These are phyloP conservation scores for Pseudonitzschia multiseries DNA, from an alignment of 108 stramenopile genomes.

Conservation along the genomic window DNA sequence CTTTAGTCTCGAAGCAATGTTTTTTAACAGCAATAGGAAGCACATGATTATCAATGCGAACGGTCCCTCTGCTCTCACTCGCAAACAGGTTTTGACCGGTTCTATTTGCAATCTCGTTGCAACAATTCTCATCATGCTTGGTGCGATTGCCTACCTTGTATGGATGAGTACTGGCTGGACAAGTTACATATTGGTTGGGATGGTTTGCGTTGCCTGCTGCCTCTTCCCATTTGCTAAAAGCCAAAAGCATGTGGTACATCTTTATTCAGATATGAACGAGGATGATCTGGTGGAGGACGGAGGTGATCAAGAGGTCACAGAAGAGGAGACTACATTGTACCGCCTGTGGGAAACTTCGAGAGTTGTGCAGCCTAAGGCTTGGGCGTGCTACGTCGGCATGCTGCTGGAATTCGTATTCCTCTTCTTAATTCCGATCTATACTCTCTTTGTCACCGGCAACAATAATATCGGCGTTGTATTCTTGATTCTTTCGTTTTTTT, in stretches of 20 bases:
- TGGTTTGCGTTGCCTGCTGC: conserved; percentile 32
- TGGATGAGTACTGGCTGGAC: conserved; percentile 35
- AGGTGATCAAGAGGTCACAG: background rate
- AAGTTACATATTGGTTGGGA: conserved; percentile 24
- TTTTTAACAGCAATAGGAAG: conserved; percentile 14
- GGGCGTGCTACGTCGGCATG: conserved; percentile 46
- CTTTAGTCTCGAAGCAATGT: conserved; percentile 51
- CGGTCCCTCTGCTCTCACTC: conserved; percentile 42
- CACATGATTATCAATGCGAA: conserved; percentile 10
- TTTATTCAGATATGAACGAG: background rate
- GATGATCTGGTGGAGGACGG: conserved; percentile 4
- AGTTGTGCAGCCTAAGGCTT: conserved; percentile 44
- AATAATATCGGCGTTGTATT: conserved; percentile 18
- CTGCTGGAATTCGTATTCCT: conserved; percentile 47
- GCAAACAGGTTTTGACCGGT: conserved; percentile 29
- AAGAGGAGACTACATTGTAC: conserved; percentile 9
- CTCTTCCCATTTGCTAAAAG: conserved; percentile 18
- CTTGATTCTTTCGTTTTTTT: conserved; percentile 31
- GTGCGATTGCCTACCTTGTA: conserved; percentile 28
- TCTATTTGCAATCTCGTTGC: conserved; percentile 44
- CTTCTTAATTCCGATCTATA: conserved; percentile 52
- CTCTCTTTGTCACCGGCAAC: conserved; percentile 37
- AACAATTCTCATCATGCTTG: conserved; percentile 26
- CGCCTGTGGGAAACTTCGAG: conserved; percentile 12
- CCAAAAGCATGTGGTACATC: conserved; percentile 14